These are phyloP conservation scores for Vitis hybrid DNA, from an alignment of 177 flowering plant species.

Conservation along the genomic window DNA sequence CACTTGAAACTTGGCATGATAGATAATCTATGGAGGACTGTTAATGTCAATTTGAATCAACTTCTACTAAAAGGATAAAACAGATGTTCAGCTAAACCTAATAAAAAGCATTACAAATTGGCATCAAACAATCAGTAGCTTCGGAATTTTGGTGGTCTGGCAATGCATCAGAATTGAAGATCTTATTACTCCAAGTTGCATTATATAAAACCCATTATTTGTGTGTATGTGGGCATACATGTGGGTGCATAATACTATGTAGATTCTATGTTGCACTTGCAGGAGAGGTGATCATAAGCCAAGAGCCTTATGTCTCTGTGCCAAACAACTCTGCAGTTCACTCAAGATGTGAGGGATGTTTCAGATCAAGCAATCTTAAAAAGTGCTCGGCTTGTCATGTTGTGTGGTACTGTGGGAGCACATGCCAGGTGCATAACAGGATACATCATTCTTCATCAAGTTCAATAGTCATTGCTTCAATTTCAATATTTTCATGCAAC, in stretches of 20 bases:
- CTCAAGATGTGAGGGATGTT: constrained; percentile 78
- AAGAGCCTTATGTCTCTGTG: constrained; percentile 81
- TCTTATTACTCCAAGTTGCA: no score
- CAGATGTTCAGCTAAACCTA: no score
- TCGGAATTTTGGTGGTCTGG: no score
- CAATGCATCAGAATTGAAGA: no score
- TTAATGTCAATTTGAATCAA: no score
- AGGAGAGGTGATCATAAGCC: constrained; percentile 82
- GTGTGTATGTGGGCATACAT: no score
- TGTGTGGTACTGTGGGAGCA: constrained; percentile 79
- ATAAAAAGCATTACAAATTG: no score
- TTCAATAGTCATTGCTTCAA: not conserved
- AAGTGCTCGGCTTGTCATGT: constrained; percentile 85
- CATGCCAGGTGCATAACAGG: constrained; percentile 67
- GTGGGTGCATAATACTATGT: not conserved
- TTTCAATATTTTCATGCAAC: not conserved
- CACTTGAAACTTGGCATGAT: no score
- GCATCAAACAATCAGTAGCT: no score
- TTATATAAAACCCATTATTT: no score
- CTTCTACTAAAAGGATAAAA: no score
- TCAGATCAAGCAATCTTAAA: constrained; percentile 49
- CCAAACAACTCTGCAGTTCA: constrained; percentile 45
- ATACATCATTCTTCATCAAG: not conserved
- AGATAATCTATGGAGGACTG: no score
- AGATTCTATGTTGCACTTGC: constrained; percentile 39